Evolutionary conservation across 805 yeast genomes (phyloP), one percentile per base, ranked within the genome.

Genomic region (Priceomyces fermenticarens): DNA sequence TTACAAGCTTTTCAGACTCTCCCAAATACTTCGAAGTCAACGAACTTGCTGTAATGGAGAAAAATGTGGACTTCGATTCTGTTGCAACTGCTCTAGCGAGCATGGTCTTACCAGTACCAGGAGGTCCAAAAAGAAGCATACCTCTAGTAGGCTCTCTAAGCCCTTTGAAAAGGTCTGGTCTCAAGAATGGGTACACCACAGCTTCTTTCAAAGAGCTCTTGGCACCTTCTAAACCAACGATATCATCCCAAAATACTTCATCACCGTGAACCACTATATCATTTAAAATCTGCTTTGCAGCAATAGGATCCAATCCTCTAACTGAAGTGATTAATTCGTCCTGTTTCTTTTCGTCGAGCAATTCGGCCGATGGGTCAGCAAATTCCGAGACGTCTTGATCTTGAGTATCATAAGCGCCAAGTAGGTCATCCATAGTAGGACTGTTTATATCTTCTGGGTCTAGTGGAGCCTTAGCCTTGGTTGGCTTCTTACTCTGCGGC

Each of bases 91-190:
- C 96, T 48, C 96, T 73, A 0, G 97, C 97, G 50, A 91, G 75
- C 98, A 91, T 90, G 1, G 97, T 90, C 57, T 93, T 91, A 42
- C 98, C 98, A 0, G 98, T 91, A n/a, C 99, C 99, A 0, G 98
- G 97, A 2, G 99, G 98, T 0, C 99, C 99, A 68, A 89, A 91
- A 32, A 91, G 65, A 14, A 91, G 71, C 95, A 93, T 88, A n/a
- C 98, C 98, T 43, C 95, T 69, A 0, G 95, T 90, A 0, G 98
- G 98, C 64, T 90, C 97, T 51, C 97, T 73, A 39, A 91, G 67
- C 0, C 97, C 98, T 44, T 80, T 77, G 58, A 91, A 93, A 42
- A 91, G 70, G 63, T 91, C 98, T 0, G 98, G 99, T 38, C 98
- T 74, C 48, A 93, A 64, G 56, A 91, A 90, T 16, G 99, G 99